Conservation (phyloP, 768 basidiomycete genomes). For the Collybiopsis luxurians region DNA sequence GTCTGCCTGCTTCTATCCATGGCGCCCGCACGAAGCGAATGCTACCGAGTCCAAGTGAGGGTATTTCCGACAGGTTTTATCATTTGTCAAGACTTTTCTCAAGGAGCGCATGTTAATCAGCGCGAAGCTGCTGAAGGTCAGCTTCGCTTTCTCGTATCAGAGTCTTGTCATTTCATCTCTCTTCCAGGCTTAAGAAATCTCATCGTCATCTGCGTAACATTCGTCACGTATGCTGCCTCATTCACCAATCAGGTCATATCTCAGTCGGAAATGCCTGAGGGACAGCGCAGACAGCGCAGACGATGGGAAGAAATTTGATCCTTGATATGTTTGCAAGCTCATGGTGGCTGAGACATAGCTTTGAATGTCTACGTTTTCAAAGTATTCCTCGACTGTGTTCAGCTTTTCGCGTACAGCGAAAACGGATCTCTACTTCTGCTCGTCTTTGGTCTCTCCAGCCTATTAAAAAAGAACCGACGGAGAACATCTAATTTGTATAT, state of each 20-base stretch:
- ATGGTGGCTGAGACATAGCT: slow-evolving; percentile 23
- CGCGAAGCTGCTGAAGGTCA: slow-evolving; percentile 80
- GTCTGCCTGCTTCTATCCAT: slow-evolving; percentile 30
- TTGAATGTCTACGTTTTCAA: slow-evolving; percentile 69
- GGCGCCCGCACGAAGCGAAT: slow-evolving; percentile 61
- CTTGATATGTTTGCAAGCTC: slow-evolving; percentile 55
- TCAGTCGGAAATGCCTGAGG: slow-evolving; percentile 57
- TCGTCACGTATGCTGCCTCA: slow-evolving; percentile 76
- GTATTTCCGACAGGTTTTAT: slow-evolving; percentile 88
- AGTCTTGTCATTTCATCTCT: background rate
- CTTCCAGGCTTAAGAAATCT: slow-evolving; percentile 68
- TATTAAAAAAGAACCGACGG: slow-evolving; percentile 23
- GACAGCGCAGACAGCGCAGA: slow-evolving; percentile 74
- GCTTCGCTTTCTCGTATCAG: slow-evolving; percentile 21
- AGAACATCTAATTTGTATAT: too few relatives aligned
- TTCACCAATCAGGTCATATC: slow-evolving; percentile 80
- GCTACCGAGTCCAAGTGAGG: slow-evolving; percentile 62
- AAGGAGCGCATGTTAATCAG: slow-evolving; percentile 99
- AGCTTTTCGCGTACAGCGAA: slow-evolving; percentile 92
- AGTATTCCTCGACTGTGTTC: slow-evolving; percentile 79
- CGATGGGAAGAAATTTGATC: slow-evolving; percentile 90
- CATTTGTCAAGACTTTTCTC: slow-evolving; percentile 93
- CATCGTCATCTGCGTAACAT: slow-evolving; percentile 86
- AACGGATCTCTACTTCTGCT: slow-evolving; percentile 88
- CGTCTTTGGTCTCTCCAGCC: slow-evolving; percentile 68